Conservation (phyloP, 208 protist species). For the Trypanosoma conorhini region DNA sequence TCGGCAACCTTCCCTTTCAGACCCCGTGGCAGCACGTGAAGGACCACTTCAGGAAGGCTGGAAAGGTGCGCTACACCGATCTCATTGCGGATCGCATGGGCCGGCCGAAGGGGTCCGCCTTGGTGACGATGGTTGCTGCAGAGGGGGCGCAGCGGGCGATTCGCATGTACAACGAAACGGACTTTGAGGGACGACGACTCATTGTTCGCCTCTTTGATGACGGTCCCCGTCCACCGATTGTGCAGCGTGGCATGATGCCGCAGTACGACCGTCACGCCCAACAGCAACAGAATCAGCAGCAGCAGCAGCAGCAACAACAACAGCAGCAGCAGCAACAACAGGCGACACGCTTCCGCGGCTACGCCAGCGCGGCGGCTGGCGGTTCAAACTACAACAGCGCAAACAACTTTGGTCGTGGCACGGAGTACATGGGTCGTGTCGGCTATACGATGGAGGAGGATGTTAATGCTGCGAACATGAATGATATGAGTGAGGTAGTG, state of each 20-base stretch:
- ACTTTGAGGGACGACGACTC: constrained; percentile 86
- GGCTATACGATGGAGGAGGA: constrained; percentile 28
- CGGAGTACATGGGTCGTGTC: constrained; percentile 22
- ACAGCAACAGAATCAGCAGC: constrained; percentile 25
- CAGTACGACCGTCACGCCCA: constrained; percentile 32
- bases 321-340: constrained; percentile 21
- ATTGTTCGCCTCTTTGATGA: constrained; percentile 87
- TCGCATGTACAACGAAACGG: constrained; percentile 79
- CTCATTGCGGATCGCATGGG: constrained; percentile 78
- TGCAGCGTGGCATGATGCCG: constrained; percentile 81
- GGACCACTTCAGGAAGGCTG: constrained; percentile 82
- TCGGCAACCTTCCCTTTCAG: constrained; percentile 87
- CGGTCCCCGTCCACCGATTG: constrained; percentile 68
- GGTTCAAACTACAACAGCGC: constrained; percentile 32
- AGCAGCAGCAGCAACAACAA: constrained; percentile 20
- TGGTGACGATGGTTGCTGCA: constrained; percentile 79
- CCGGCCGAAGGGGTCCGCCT: constrained; percentile 76
- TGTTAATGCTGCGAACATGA: constrained; percentile 21
- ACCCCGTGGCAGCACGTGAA: constrained; percentile 90
- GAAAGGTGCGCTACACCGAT: constrained; percentile 87
- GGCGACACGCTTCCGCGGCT: constrained; percentile 20
- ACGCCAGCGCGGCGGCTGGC: constrained; percentile 3
- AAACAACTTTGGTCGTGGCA: constrained; percentile 23
- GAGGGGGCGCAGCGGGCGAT: constrained; percentile 79
- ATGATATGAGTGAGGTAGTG: constrained; percentile 38